Base-by-base conservation (phyloP, 192 early-diverging fungal species). In the Backusella parvicylindrica region DNA sequence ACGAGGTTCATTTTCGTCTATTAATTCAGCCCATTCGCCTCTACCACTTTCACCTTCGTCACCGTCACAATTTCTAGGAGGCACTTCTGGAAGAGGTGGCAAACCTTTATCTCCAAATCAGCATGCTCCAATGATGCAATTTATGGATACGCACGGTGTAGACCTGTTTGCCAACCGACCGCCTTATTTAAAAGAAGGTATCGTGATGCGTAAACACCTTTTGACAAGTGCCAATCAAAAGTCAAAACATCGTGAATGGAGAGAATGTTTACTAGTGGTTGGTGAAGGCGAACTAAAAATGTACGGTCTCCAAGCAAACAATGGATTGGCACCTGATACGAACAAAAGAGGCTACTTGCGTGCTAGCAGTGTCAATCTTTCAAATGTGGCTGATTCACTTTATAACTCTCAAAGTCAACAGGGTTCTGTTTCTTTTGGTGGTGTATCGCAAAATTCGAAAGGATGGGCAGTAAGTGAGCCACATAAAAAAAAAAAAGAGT, bases 191-290 rank as follows among this genome's bases (percentile, higher is more conserved):
- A 89, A 89, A 60, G 92, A 94, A 78, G 92, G 94, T n/a, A 82
- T 95, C 15, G 85, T 98, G 35, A 90, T 95, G 77, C 87, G 95
- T 63, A 98, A 98, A 82, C 94, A 96, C 79, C 75, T 94, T 68
- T 87, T 91, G 78, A 94, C 95, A 70, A 82, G 86, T 16, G 86
- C 85, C 0, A 91, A 89, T 65, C 89, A 93, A 70, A 94, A 93
- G 84, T 92, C 94, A 7, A 91, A 92, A 43, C 85, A 95, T 79
- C 91, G 95, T 13, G 87, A 87, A n/a, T 97, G 97, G 97, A 85
- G 85, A 71, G 94, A 96, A 26, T 89, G 92, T 68, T 88, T 93
- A 26, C 87, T 93, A 12, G 85, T 95, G 0, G 83, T 92, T 16
- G 90, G 90, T 47, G 85, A 92, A 63, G 91, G 94, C 15, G 92